Conservation (phyloP, 495 filamentous ascomycete genomes). For the Aspergillus bridgeri region DNA sequence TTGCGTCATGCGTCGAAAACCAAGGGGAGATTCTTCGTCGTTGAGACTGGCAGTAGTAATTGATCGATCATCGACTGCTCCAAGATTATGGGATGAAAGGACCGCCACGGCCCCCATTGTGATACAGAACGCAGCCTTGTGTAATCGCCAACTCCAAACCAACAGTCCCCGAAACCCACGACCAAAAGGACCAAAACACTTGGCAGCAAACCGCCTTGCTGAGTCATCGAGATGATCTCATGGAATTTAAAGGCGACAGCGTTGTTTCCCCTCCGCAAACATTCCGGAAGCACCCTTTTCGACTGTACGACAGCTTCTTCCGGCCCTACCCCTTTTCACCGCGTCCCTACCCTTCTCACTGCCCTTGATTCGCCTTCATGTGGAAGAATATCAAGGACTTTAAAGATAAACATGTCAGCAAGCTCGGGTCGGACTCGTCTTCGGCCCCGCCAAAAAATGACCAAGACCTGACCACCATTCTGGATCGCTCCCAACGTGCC, state of each 20-base stretch:
- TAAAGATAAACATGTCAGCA: constrained; percentile 35
- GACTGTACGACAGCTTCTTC: background rate
- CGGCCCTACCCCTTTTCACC: background rate
- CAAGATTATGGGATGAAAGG: background rate
- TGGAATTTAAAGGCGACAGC: constrained; percentile 8
- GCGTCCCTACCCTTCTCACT: background rate
- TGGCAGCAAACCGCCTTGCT: constrained; percentile 2
- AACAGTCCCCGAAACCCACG: too few relatives aligned
- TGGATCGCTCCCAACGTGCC: constrained; percentile 46
- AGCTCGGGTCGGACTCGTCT: constrained; percentile 31
- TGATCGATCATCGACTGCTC: background rate
- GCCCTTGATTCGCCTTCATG: constrained; percentile 19
- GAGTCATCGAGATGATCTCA: constrained; percentile 19
- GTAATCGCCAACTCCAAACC: constrained; percentile 4
- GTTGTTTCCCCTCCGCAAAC: constrained; percentile 1
- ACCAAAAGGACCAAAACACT: constrained; percentile 10
- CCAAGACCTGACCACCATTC: constrained; percentile 48
- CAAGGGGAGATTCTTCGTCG: constrained; percentile 73
- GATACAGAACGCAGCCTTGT: constrained; percentile 10
- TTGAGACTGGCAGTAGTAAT: constrained; percentile 52
- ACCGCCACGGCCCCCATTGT: background rate
- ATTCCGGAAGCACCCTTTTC: background rate
- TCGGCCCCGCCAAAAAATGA: constrained; percentile 21
- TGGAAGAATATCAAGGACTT: constrained; percentile 42
- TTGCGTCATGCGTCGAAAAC: constrained; percentile 62